Evolutionary conservation across 495 filamentous ascomycete genomes (phyloP).

Genomic region (Trichoderma virens): DNA sequence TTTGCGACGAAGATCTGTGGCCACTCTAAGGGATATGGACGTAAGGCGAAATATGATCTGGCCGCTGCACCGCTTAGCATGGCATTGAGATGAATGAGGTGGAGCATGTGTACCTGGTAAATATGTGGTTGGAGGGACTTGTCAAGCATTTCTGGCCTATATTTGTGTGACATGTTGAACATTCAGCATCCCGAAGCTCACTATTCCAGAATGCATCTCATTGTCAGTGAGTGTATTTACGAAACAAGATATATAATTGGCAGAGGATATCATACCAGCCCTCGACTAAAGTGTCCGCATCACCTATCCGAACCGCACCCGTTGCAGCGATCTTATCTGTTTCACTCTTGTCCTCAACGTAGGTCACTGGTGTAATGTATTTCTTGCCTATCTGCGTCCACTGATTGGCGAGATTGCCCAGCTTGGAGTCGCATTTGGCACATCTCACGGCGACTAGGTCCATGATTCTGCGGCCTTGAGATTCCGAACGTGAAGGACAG

Average conservation of each 20-base stretch:
- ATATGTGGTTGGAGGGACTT: conserved; percentile 27
- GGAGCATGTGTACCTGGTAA: conserved; percentile 21
- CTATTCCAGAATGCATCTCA: conserved; percentile 12
- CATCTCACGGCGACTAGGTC: conserved; percentile 30
- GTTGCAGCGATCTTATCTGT: conserved; percentile 11
- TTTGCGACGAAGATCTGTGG: neutral
- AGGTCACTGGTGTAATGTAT: conserved; percentile 33
- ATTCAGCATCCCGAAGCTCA: conserved; percentile 25
- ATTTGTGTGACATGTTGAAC: conserved; percentile 18
- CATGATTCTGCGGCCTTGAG: conserved; percentile 17
- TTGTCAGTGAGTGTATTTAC: neutral
- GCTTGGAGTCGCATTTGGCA: conserved; percentile 25
- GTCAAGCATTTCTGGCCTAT: conserved; percentile 26
- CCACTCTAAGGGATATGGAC: neutral
- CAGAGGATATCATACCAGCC: conserved; percentile 22
- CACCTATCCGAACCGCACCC: conserved; percentile 19
- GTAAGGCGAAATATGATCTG: conserved; percentile 4
- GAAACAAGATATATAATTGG: neutral
- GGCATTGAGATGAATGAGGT: neutral
- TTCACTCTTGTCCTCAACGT: conserved; percentile 14
- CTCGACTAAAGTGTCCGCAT: conserved; percentile 24
- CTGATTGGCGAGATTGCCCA: conserved; percentile 33
- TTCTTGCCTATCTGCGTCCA: conserved; percentile 37
- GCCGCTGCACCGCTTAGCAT: neutral
- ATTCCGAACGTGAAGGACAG: neutral